Evolutionary conservation across 176 grass and related monocot species (phyloP).

Genomic region (Lolium multiflorum): DNA sequence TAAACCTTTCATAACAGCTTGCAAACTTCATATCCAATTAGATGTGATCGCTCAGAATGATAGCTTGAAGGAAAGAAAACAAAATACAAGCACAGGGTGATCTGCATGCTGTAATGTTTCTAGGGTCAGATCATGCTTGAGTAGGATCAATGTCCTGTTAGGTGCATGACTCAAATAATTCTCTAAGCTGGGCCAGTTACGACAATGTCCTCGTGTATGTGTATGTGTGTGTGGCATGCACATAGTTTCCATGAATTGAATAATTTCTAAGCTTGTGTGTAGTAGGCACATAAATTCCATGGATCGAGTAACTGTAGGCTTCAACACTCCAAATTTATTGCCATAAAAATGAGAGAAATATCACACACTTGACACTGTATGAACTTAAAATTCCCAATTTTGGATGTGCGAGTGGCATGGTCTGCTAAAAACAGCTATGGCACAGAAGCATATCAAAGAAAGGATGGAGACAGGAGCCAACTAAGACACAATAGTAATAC

Average conservation of each 20-base stretch:
- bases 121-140: neutral
- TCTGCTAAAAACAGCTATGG: neutral
- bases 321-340: neutral
- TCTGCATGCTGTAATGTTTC: neutral
- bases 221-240: neutral
- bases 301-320: neutral
- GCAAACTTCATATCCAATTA: neutral
- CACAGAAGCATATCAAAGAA: conserved; percentile 13
- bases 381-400: neutral
- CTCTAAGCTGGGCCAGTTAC: neutral
- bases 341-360: conserved; percentile 5
- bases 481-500: conserved; percentile 13
- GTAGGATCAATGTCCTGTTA: conserved; percentile 18
- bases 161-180: neutral
- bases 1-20: neutral
- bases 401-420: neutral
- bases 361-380: neutral
- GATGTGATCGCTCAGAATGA: neutral
- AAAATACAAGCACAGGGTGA: conserved; percentile 6
- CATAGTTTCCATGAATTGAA: neutral
- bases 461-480: conserved; percentile 1
- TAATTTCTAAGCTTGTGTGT: neutral
- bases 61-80: conserved; percentile 11
- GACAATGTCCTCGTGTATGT: neutral
- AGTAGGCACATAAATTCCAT: neutral